A percentile compares a stretch with the other conserved stretches of the same genome.
phyloP scores from a whole-genome alignment of 352 stramenopile species.

The Aphanomyces astaci region DNA sequence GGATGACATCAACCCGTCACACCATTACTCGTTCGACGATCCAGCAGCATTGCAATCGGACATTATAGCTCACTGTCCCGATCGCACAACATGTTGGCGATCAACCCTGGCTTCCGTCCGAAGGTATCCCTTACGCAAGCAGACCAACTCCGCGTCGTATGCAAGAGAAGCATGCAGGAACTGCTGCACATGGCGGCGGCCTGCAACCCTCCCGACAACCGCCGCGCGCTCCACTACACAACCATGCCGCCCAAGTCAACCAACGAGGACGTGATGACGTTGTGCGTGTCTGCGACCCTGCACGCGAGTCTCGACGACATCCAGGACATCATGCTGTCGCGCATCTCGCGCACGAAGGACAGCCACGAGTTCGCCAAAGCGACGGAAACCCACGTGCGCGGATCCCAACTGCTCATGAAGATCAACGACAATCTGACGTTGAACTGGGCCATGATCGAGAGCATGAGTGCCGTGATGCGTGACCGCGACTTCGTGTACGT shows the following conservation, averaged over 20 bases:
- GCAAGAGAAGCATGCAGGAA: constrained; percentile 8
- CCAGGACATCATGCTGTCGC: constrained; percentile 16
- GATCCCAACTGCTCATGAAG: constrained; percentile 9
- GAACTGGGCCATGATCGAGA: constrained; percentile 23
- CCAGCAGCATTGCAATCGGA: too few species aligned
- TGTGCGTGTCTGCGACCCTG: constrained; percentile 5
- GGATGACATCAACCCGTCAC: too few species aligned
- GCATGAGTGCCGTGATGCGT: constrained; percentile 9
- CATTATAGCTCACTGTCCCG: too few species aligned
- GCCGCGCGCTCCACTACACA: constrained; percentile 9
- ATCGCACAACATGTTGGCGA: background rate
- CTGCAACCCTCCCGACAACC: background rate
- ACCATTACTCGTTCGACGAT: too few species aligned
- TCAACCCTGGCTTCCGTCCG: constrained; percentile 14
- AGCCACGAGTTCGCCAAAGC: constrained; percentile 15
- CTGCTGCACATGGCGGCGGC: constrained; percentile 13
- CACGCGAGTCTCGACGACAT: constrained; percentile 18
- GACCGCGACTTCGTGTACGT: constrained; percentile 24
- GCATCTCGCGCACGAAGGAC: constrained; percentile 3
- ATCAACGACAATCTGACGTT: constrained; percentile 3
- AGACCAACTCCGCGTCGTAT: background rate
- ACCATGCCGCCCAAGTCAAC: constrained; percentile 2
- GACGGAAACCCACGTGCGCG: constrained; percentile 15
- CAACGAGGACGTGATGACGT: constrained; percentile 7
- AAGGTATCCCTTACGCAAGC: background rate